These are phyloP conservation scores for Myotisia sp. DNA, from an alignment of 2,329 filamentous ascomycete species.

Conservation along the genomic window DNA sequence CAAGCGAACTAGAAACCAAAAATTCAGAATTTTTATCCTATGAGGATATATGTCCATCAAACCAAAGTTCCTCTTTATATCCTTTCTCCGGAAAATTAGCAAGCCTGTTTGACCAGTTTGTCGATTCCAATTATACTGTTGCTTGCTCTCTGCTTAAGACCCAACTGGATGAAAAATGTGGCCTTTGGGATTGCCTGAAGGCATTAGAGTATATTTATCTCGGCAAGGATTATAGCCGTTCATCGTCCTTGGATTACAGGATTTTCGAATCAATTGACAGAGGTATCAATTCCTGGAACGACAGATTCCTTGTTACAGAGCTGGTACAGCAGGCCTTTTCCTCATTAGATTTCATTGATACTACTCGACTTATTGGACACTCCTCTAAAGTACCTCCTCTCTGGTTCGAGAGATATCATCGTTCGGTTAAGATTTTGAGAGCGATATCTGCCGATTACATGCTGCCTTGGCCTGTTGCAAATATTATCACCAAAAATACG, in stretches of 20 bases:
- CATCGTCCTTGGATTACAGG: constrained; percentile 50
- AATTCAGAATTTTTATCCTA: constrained; percentile 21
- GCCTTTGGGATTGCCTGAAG: constrained; percentile 49
- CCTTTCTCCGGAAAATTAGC: constrained; percentile 54
- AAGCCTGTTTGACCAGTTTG: constrained; percentile 58
- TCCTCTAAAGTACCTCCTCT: constrained; percentile 29
- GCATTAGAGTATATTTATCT: constrained; percentile 62
- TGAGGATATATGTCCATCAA: constrained; percentile 27
- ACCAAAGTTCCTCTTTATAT: constrained; percentile 18
- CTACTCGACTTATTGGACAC: constrained; percentile 48
- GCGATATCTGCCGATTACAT: constrained; percentile 53
- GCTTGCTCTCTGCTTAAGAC: constrained; percentile 52
- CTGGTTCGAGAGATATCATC: constrained; percentile 35
- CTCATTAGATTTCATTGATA: constrained; percentile 38
- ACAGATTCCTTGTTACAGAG: constrained; percentile 68
- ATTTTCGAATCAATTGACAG: constrained; percentile 64
- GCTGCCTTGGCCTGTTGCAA: constrained; percentile 50
- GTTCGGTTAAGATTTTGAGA: constrained; percentile 49
- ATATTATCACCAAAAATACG: constrained; percentile 56
- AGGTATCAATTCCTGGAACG: constrained; percentile 51
- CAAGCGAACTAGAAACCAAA: constrained; percentile 20
- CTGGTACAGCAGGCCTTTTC: constrained; percentile 59
- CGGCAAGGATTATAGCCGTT: constrained; percentile 56
- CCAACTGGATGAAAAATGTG: constrained; percentile 54
- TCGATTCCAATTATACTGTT: constrained; percentile 57